These are phyloP conservation scores for Neurospora sp. DNA, from an alignment of 495 filamentous ascomycete species.

Conservation along the genomic window DNA sequence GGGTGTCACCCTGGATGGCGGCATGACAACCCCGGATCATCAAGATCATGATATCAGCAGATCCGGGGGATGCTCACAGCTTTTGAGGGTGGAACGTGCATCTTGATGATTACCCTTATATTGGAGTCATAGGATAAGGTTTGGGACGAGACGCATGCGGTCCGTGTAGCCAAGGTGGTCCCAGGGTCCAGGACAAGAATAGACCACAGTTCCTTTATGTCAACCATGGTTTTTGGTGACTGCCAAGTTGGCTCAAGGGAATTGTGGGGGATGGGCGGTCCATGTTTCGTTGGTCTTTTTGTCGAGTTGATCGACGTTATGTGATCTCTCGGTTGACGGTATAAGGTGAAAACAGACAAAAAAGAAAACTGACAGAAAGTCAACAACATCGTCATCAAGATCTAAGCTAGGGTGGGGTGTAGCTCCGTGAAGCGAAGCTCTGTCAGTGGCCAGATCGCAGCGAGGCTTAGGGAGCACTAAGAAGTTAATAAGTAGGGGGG, in stretches of 20 bases:
- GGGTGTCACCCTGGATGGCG: neutral
- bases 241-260: neutral
- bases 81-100: neutral
- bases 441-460: neutral
- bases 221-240: neutral
- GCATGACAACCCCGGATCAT: conserved; percentile 1
- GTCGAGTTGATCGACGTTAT: neutral
- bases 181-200: neutral
- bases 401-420: neutral
- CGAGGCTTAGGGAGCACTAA: neutral
- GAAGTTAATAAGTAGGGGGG: neutral
- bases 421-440: neutral
- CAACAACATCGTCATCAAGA: neutral
- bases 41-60: neutral
- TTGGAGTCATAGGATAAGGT: neutral
- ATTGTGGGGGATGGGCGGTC: neutral
- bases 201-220: neutral
- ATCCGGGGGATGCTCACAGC: neutral
- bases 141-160: neutral
- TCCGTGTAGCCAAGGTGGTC: neutral
- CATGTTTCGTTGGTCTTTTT: neutral
- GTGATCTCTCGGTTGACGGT: neutral
- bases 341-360: neutral
- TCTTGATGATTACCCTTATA: neutral
- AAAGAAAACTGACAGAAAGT: neutral